A percentile compares a stretch with the other conserved stretches of the same genome.
Conservation (phyloP, 495 filamentous ascomycete genomes). For the Penicillium dipodomyicola region DNA sequence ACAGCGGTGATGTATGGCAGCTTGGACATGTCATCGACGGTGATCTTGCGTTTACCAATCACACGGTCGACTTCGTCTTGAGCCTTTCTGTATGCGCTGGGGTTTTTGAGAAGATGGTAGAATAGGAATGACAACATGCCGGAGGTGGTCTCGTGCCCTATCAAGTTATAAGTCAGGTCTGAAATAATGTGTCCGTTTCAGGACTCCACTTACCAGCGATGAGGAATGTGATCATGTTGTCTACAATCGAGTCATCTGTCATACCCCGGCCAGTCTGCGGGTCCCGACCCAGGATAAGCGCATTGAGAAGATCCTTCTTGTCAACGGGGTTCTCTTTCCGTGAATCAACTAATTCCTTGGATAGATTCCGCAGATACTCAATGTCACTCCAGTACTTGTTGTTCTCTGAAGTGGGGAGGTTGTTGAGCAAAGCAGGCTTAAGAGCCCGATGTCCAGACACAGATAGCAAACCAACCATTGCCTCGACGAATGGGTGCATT, state of each 20-base stretch:
- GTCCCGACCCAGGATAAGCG: slow-evolving; percentile 66
- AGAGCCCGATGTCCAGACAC: slow-evolving; percentile 52
- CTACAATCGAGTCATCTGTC: slow-evolving; percentile 57
- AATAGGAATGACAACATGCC: slow-evolving; percentile 55
- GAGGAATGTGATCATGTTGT: slow-evolving; percentile 73
- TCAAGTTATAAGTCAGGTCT: slow-evolving; percentile 15
- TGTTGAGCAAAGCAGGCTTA: slow-evolving; percentile 51
- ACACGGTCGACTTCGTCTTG: slow-evolving; percentile 67
- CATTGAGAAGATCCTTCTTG: slow-evolving; percentile 68
- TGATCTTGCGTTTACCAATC: slow-evolving; percentile 61
- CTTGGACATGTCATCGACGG: slow-evolving; percentile 64
- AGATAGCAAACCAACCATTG: slow-evolving; percentile 59
- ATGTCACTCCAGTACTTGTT: slow-evolving; percentile 60
- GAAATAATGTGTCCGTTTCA: too few species aligned
- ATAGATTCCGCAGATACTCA: slow-evolving; percentile 50
- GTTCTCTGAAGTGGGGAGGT: slow-evolving; percentile 50
- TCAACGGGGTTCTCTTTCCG: slow-evolving; percentile 53
- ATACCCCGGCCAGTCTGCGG: slow-evolving; percentile 64
- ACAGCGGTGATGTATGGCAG: slow-evolving; percentile 63
- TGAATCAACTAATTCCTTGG: slow-evolving; percentile 59
- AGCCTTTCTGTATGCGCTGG: slow-evolving; percentile 55
- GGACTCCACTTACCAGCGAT: slow-evolving; percentile 44
- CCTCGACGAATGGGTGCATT: slow-evolving; percentile 63
- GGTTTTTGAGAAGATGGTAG: slow-evolving; percentile 61
- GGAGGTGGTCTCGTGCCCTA: slow-evolving; percentile 72